phyloP scores from a whole-genome alignment of 768 basidiomycete species.

The Lactifluus volemus region DNA sequence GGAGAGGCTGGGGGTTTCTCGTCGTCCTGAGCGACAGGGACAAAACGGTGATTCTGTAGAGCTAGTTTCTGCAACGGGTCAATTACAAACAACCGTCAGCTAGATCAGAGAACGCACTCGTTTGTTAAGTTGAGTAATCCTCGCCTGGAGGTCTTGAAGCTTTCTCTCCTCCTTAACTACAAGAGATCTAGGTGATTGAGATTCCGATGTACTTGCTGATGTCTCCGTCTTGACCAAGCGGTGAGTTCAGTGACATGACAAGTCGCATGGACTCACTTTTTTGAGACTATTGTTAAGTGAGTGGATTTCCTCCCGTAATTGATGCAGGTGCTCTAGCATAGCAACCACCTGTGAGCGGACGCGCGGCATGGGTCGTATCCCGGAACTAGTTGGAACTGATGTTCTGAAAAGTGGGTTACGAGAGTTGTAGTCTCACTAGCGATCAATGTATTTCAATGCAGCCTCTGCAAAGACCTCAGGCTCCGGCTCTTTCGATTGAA shows the following conservation, averaged over 20 bases:
- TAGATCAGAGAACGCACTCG: constrained; percentile 25
- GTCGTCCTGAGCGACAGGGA: constrained; percentile 18
- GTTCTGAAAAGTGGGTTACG: not conserved
- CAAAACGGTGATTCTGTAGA: constrained; percentile 20
- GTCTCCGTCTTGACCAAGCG: constrained; percentile 21
- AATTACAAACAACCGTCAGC: not conserved
- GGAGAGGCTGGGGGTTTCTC: constrained; percentile 22
- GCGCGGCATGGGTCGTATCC: constrained; percentile 42
- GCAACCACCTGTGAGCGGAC: constrained; percentile 33
- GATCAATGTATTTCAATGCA: constrained; percentile 66
- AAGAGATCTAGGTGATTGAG: constrained; percentile 25
- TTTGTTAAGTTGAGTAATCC: constrained; percentile 33
- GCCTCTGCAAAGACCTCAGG: constrained; percentile 73
- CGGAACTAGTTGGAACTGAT: constrained; percentile 14
- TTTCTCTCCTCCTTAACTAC: constrained; percentile 34
- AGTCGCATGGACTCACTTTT: constrained; percentile 29
- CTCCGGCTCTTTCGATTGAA: constrained; percentile 40
- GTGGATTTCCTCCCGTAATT: constrained; percentile 31
- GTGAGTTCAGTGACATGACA: constrained; percentile 9
- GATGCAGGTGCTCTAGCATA: constrained; percentile 33
- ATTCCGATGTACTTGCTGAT: constrained; percentile 20
- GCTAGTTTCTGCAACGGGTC: constrained; percentile 24
- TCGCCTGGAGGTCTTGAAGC: constrained; percentile 35
- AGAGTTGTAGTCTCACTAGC: constrained; percentile 46
- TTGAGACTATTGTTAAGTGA: constrained; percentile 30